Evolutionary conservation across 2,329 filamentous ascomycete genomes (phyloP).

Genomic region (Aspergillus pseudoterreus): DNA sequence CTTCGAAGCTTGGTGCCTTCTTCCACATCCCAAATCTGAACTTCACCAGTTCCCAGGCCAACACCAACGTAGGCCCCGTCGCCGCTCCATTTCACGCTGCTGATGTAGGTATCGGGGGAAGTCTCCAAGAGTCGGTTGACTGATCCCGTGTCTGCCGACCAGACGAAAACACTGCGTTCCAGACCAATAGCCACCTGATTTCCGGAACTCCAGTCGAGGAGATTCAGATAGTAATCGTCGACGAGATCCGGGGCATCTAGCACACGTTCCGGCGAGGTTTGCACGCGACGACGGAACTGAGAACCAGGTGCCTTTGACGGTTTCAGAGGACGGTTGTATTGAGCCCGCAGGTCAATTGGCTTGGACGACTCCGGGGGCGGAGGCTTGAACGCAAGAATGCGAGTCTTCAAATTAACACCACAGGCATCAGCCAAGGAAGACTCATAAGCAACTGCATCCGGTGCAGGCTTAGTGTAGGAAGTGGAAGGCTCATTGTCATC

Average conservation of each 20-base stretch:
- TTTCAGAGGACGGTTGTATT: constrained; percentile 96
- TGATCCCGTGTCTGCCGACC: constrained; percentile 90
- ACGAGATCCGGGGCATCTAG: constrained; percentile 93
- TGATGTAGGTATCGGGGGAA: constrained; percentile 86
- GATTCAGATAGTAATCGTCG: constrained; percentile 98
- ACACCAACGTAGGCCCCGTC: constrained; percentile 96
- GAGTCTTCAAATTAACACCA: constrained; percentile 87
- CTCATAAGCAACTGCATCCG: constrained; percentile 86
- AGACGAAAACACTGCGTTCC: constrained; percentile 95
- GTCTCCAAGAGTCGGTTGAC: constrained; percentile 89
- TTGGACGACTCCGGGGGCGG: constrained; percentile 97
- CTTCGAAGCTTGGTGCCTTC: constrained; percentile 93
- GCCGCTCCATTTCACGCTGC: constrained; percentile 97
- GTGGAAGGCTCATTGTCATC: constrained; percentile 66
- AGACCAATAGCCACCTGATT: constrained; percentile 98
- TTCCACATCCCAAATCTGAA: constrained; percentile 98
- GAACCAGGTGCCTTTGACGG: constrained; percentile 68
- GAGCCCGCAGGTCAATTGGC: constrained; percentile 92
- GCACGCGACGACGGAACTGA: constrained; percentile 85
- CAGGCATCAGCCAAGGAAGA: constrained; percentile 87
- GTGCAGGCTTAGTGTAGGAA: constrained; percentile 73
- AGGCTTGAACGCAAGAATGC: constrained; percentile 97
- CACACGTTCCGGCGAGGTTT: constrained; percentile 92
- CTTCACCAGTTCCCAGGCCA: constrained; percentile 89
- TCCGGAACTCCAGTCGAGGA: constrained; percentile 94